Percentiles rank a stretch among this genome's conserved stretches.
These are phyloP conservation scores for Lepiota brunneoincarnata DNA, from an alignment of 768 basidiomycete genomes.

Conservation along the genomic window DNA sequence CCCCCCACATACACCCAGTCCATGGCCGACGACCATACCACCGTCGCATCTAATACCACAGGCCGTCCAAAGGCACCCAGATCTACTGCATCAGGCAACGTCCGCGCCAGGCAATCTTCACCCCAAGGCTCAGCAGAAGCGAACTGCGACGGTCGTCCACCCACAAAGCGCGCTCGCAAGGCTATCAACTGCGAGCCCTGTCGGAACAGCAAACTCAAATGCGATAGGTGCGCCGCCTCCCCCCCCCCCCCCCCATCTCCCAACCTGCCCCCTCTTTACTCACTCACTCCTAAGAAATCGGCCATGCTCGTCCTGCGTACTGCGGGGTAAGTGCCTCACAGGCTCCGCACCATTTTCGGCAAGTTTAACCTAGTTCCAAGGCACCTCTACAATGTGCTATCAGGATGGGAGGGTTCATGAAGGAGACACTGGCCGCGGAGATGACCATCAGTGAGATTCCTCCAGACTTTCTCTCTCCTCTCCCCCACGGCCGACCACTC, in stretches of 20 bases:
- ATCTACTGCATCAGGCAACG: slow-evolving; percentile 36
- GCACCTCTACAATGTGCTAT: slow-evolving; percentile 79
- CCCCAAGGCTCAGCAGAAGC: slow-evolving; percentile 40
- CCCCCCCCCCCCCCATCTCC: no score
- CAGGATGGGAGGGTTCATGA: slow-evolving; percentile 71
- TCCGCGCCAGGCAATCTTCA: slow-evolving; percentile 53
- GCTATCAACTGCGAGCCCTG: slow-evolving; percentile 91
- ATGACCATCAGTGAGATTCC: slow-evolving; percentile 50
- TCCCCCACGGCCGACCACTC: slow-evolving; percentile 9
- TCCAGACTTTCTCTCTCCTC: slow-evolving; percentile 15
- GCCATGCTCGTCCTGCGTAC: slow-evolving; percentile 85
- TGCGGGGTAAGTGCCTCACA: slow-evolving; percentile 54
- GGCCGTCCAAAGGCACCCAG: slow-evolving; percentile 40
- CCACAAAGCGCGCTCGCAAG: slow-evolving; percentile 81
- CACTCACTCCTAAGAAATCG: slow-evolving; percentile 54
- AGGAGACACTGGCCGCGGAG: slow-evolving; percentile 45
- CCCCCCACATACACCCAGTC: slow-evolving; percentile 27
- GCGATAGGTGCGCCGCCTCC: no score
- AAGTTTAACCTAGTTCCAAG: slow-evolving; percentile 37
- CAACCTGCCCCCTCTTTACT: slow-evolving; percentile 1
- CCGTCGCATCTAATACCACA: slow-evolving; percentile 35
- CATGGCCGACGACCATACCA: slow-evolving; percentile 37
- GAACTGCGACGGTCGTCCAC: slow-evolving; percentile 54
- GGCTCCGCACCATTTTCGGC: slow-evolving; percentile 18
- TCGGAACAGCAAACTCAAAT: slow-evolving; percentile 84